Percentiles rank a stretch among this genome's conserved stretches.
These are phyloP conservation scores for Phytophthora boehmeriae DNA, from an alignment of 352 stramenopile species.

Conservation along the genomic window DNA sequence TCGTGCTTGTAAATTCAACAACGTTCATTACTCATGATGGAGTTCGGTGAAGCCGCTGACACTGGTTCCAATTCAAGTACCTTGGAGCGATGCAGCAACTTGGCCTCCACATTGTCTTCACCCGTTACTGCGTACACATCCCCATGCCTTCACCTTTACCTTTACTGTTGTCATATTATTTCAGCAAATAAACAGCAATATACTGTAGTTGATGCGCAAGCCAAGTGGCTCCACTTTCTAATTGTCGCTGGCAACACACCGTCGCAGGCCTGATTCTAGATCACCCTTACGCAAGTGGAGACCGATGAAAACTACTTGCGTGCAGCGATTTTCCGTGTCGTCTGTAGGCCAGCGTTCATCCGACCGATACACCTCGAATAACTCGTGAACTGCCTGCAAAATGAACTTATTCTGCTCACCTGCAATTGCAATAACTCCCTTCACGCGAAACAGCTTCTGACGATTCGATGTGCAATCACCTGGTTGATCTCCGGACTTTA, in stretches of 20 bases:
- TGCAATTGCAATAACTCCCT: slow-evolving; percentile 66
- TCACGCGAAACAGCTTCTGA: slow-evolving; percentile 75
- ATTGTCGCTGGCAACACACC: slow-evolving; percentile 38
- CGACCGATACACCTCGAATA: slow-evolving; percentile 79
- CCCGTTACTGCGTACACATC: no score
- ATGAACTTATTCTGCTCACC: slow-evolving; percentile 71
- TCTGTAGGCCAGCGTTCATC: slow-evolving; percentile 54
- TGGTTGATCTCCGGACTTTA: slow-evolving; percentile 6
- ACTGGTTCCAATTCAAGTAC: no score
- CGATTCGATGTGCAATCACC: slow-evolving; percentile 14
- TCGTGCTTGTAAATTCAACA: no score
- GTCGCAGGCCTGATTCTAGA: slow-evolving; percentile 41
- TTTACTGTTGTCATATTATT: neutral
- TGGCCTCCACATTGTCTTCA: no score
- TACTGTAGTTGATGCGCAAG: neutral
- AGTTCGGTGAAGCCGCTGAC: no score
- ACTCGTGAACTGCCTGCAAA: slow-evolving; percentile 81
- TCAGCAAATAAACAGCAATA: neutral
- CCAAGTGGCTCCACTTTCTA: slow-evolving; percentile 2
- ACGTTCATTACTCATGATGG: no score
- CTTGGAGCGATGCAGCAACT: no score
- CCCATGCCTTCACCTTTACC: neutral
- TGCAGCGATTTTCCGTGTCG: slow-evolving; percentile 25
- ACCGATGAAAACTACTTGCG: slow-evolving; percentile 78
- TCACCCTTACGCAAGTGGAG: slow-evolving; percentile 49